Base-by-base conservation (phyloP, 163 green algal species). In the Scenedesmus sp. region DNA sequence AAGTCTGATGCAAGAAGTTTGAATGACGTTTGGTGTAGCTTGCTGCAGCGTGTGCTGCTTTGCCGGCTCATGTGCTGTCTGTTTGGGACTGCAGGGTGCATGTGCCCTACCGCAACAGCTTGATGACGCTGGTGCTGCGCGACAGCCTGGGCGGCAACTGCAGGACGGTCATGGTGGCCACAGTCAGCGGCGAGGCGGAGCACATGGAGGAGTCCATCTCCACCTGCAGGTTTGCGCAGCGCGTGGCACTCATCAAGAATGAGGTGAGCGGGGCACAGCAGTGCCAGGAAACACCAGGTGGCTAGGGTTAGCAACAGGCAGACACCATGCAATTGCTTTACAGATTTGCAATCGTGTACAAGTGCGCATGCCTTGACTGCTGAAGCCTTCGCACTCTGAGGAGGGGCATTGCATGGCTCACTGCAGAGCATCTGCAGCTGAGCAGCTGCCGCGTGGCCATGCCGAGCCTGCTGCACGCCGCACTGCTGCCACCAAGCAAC, bases 71-170 rank as follows among this genome's bases (percentile, higher is more conserved):
- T 20, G 12, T n/a, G 26, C 20, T 7, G 8, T 4, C 52, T 54
- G 70, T 91, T 4, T 60, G 76, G 66, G 60, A 7, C 9, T 84
- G 60, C 92, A 95, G 95, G 86, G 93, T 88, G 4, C 96, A 98
- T 90, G 94, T 98, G 26, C 95, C 97, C 3, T 98, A 97, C 95
- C 95, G 97, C 89, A 97, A 98, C 93, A 96, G 93, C 93, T 96
- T 97, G 93, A 97, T 98, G 93, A 98, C 97, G 20, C 87, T 94
- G 87, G 94, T 97, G 88, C 92, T 98, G 62, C 89, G 92, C 12
- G 97, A 98, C 89, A 95, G 90, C 34, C 93, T 98, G 81, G 96
- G 96, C 16, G 97, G 97, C 82, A 98, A 98, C 94, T 98, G 96
- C 95, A 95, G 95, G 74, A 98, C 97, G 13, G 86, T 93, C 90